Conservation (phyloP, 192 early-diverging fungal genomes). For the Entophlyctis luteolus region DNA sequence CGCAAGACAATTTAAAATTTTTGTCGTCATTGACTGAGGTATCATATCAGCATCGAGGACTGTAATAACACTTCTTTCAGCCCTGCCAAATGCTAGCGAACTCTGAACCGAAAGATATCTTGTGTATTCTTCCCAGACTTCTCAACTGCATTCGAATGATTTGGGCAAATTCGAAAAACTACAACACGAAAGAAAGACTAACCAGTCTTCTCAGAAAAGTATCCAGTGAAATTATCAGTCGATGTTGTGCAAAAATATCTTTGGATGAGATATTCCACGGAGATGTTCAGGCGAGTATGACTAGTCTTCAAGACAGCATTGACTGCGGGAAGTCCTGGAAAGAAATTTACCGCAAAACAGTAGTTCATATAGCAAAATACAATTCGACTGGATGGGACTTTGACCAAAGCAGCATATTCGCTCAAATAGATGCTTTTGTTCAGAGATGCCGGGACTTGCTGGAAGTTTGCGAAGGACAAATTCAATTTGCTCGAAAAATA, state of each 20-base stretch:
- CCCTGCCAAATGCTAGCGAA: constrained; percentile 46
- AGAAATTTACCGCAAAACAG: constrained; percentile 47
- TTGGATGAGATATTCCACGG: constrained; percentile 66
- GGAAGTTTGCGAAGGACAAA: constrained; percentile 63
- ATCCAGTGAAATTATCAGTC: constrained; percentile 60
- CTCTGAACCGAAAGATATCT: constrained; percentile 52
- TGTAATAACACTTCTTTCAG: neutral
- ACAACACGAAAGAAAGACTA: constrained; percentile 60
- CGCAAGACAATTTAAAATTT: constrained; percentile 65
- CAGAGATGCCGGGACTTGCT: constrained; percentile 58
- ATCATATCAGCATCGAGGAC: neutral
- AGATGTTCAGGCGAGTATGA: constrained; percentile 54
- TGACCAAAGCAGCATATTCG: constrained; percentile 65
- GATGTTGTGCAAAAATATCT: constrained; percentile 58
- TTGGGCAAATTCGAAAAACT: constrained; percentile 61
- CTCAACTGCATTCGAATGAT: constrained; percentile 58
- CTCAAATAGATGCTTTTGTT: constrained; percentile 66
- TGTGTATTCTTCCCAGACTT: constrained; percentile 47
- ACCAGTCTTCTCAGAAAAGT: constrained; percentile 59
- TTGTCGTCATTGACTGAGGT: constrained; percentile 49
- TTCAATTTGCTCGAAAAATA: constrained; percentile 62
- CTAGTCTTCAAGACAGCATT: constrained; percentile 57
- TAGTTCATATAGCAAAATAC: constrained; percentile 49
- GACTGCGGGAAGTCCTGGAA: constrained; percentile 64
- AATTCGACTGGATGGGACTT: constrained; percentile 53